These are phyloP conservation scores for Naganishia cerealis DNA, from an alignment of 1,284 basidiomycete species.

Conservation along the genomic window DNA sequence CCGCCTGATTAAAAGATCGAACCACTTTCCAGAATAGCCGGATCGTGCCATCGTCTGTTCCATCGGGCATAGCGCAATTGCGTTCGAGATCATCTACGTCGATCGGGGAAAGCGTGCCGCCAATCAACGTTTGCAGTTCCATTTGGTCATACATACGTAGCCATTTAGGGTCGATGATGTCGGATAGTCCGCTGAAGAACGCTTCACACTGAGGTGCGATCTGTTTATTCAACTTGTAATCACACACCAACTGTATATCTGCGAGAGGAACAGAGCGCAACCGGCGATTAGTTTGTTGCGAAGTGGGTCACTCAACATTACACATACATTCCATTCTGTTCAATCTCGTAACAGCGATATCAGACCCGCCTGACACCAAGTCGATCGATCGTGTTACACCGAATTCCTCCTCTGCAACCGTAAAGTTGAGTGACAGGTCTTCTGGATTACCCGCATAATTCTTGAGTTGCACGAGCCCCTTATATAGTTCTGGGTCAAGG, in stretches of 20 bases:
- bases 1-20: constrained; percentile 59
- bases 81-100: constrained; percentile 74
- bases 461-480: constrained; percentile 78
- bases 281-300: background rate
- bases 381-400: constrained; percentile 76
- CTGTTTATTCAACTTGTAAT: constrained; percentile 84
- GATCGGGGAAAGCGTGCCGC: constrained; percentile 77
- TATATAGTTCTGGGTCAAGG: constrained; percentile 88
- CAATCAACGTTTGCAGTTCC: constrained; percentile 80
- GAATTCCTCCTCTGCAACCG: constrained; percentile 86
- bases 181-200: constrained; percentile 67
- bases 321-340: constrained; percentile 72
- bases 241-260: constrained; percentile 83
- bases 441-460: constrained; percentile 85
- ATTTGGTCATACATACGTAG: constrained; percentile 92
- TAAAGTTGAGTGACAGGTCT: constrained; percentile 89
- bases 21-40: constrained; percentile 61
- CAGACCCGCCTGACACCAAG: constrained; percentile 78
- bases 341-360: constrained; percentile 82
- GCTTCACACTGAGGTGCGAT: constrained; percentile 80
- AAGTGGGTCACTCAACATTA: background rate
- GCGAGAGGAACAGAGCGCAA: background rate
- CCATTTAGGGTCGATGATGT: constrained; percentile 80
- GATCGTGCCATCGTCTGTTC: constrained; percentile 71
- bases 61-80: constrained; percentile 75